These are phyloP conservation scores for Botrytis deweyae DNA, from an alignment of 2,329 filamentous ascomycete genomes.

Conservation along the genomic window DNA sequence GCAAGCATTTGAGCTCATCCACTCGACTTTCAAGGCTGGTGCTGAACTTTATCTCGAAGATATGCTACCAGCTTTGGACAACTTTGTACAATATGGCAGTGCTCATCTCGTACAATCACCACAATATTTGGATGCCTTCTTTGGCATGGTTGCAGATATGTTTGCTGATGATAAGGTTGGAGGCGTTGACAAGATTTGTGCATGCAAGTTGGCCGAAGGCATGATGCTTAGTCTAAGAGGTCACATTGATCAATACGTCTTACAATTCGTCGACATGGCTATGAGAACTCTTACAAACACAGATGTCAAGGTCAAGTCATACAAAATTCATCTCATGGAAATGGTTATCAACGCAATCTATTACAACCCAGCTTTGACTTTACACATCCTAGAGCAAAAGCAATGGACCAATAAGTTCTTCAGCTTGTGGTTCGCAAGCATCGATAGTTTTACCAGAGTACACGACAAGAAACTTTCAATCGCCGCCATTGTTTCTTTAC, in stretches of 20 bases:
- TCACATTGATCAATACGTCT: constrained; percentile 82
- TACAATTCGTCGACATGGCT: constrained; percentile 81
- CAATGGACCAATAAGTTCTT: constrained; percentile 99
- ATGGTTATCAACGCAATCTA: constrained; percentile 98
- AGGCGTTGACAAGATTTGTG: constrained; percentile 91
- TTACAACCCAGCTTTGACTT: constrained; percentile 84
- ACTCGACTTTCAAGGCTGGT: constrained; percentile 94
- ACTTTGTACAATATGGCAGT: constrained; percentile 93
- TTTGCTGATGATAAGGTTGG: constrained; percentile 91
- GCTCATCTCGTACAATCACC: constrained; percentile 78
- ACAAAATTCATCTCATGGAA: constrained; percentile 95
- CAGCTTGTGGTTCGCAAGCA: constrained; percentile 95
- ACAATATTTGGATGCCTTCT: constrained; percentile 81
- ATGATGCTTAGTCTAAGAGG: constrained; percentile 94
- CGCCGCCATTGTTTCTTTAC: constrained; percentile 82
- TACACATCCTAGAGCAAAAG: constrained; percentile 85
- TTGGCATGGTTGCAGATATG: constrained; percentile 92
- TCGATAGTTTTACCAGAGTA: constrained; percentile 87
- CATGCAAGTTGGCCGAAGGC: constrained; percentile 94
- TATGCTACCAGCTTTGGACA: constrained; percentile 96
- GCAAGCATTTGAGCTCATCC: constrained; percentile 95
- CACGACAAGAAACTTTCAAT: constrained; percentile 99
- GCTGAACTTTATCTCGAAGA: constrained; percentile 97
- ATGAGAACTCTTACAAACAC: constrained; percentile 77
- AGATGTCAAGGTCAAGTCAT: constrained; percentile 85